Evolutionary conservation across 768 basidiomycete genomes (phyloP).

Genomic region (Leccinum boreale): DNA sequence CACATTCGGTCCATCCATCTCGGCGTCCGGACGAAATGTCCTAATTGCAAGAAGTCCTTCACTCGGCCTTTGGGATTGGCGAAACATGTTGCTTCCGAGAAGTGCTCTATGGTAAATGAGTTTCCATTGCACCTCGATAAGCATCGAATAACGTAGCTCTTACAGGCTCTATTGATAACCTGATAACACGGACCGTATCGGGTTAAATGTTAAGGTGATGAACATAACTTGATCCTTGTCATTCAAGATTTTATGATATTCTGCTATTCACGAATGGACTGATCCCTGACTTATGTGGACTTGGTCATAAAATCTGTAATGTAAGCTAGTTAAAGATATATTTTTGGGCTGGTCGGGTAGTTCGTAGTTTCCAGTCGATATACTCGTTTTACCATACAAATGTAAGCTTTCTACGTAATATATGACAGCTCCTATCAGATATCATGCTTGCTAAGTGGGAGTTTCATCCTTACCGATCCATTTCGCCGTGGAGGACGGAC

Average conservation of each 20-base stretch:
- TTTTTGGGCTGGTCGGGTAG: neutral
- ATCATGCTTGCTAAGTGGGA: neutral
- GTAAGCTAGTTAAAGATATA: neutral
- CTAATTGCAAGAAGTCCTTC: slow-evolving; percentile 9
- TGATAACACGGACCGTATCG: neutral
- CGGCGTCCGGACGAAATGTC: slow-evolving; percentile 5
- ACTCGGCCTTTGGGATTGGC: slow-evolving; percentile 9
- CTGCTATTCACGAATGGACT: neutral
- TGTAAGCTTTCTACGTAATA: neutral
- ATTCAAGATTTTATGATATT: neutral
- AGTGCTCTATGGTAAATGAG: neutral
- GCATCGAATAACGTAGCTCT: neutral
- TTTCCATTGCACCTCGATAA: neutral
- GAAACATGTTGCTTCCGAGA: slow-evolving; percentile 11
- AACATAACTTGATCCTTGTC: neutral
- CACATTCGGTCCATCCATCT: slow-evolving; percentile 10
- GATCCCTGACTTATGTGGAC: neutral
- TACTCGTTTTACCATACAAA: neutral
- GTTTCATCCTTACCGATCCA: neutral
- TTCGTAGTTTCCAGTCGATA: neutral
- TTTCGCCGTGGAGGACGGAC: neutral
- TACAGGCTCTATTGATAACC: neutral
- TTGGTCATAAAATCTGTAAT: neutral
- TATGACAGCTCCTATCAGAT: neutral
- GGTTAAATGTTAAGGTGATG: neutral